These are phyloP conservation scores for Aspergillus caelatus DNA, from an alignment of 2,329 filamentous ascomycete genomes.

Conservation along the genomic window DNA sequence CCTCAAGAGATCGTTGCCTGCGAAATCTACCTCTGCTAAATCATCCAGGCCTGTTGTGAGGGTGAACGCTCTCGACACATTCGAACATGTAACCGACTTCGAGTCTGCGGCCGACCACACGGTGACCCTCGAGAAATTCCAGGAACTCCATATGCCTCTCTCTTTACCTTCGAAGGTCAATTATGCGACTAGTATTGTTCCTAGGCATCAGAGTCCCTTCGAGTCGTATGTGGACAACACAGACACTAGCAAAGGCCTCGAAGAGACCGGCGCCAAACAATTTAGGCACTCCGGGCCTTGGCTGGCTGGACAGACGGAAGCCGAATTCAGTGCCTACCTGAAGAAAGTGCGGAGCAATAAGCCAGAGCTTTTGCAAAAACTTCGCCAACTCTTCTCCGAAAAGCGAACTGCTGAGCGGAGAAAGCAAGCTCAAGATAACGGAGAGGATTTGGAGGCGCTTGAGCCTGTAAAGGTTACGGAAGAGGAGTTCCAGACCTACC, in stretches of 20 bases:
- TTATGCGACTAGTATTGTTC: conserved; percentile 31
- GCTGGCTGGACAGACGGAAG: conserved; percentile 58
- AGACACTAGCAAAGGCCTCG: conserved; percentile 34
- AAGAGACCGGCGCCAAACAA: conserved; percentile 42
- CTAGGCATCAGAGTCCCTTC: conserved; percentile 43
- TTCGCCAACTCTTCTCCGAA: conserved; percentile 37
- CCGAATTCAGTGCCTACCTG: conserved; percentile 58
- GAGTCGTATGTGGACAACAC: conserved; percentile 51
- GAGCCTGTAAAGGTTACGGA: conserved; percentile 39
- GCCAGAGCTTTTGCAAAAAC: conserved; percentile 41
- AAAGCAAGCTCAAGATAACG: conserved; percentile 45
- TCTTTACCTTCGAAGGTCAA: conserved; percentile 50
- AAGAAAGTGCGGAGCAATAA: conserved; percentile 47
- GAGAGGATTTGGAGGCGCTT: conserved; percentile 37
- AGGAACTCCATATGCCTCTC: conserved; percentile 76
- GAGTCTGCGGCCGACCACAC: conserved; percentile 79
- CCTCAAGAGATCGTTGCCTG: conserved; percentile 79
- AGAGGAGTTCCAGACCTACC: conserved; percentile 49
- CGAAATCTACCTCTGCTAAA: conserved; percentile 71
- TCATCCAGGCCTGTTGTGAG: conserved; percentile 73
- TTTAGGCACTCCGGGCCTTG: conserved; percentile 64
- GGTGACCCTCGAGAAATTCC: conserved; percentile 80
- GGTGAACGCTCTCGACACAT: conserved; percentile 77
- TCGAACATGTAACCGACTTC: conserved; percentile 89
- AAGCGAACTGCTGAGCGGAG: conserved; percentile 39